Base-by-base conservation (phyloP, 2,329 filamentous ascomycete genomes). In the Epichloe sibirici region DNA sequence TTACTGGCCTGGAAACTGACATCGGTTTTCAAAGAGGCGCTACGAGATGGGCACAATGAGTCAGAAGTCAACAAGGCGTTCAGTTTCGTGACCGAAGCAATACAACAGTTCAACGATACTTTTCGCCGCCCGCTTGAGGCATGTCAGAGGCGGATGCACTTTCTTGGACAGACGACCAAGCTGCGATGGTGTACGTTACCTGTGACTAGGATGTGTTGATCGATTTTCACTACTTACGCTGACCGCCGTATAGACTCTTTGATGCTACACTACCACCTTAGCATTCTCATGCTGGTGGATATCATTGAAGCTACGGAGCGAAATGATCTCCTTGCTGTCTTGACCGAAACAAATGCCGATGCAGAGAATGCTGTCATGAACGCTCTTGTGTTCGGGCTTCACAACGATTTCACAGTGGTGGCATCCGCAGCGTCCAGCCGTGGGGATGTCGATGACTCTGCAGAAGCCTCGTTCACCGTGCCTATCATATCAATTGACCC, bases 231-330 rank as follows among this genome's bases (percentile, higher is more conserved):
- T 15, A 37, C 9, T 3, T 17, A 12, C 37, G 34, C 35, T 55
- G 23, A 57, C 44, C n/a, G 3, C 17, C 15, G 3, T n/a, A 21
- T 21, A 64, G 63, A 65, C 51, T 65, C 63, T 15, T 59, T 65
- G 0, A 66, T 65, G 64, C 57, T 66, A 11, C 64, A 66, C 42
- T 66, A 66, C 31, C 61, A 66, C 25, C 57, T 66, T 5, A 65
- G 64, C 54, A 65, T 66, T 7, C 42, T 66, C 1, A 63, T 66
- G 58, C 50, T 66, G 1, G 53, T 61, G 1, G 64, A 66, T 28
- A 59, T 61, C 2, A 62, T 66, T 17, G 62, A 66, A 37, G 63
- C 59, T 2, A 60, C 62, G 0, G 59, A 64, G 34, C 60, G 63
- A 1, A 56, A 53, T 12, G 63, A 66, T 28, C 51, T 66, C 1